Evolutionary conservation across 805 yeast genomes (phyloP), one percentile per base, ranked within the genome.

Genomic region (Soucietia sequanensis): DNA sequence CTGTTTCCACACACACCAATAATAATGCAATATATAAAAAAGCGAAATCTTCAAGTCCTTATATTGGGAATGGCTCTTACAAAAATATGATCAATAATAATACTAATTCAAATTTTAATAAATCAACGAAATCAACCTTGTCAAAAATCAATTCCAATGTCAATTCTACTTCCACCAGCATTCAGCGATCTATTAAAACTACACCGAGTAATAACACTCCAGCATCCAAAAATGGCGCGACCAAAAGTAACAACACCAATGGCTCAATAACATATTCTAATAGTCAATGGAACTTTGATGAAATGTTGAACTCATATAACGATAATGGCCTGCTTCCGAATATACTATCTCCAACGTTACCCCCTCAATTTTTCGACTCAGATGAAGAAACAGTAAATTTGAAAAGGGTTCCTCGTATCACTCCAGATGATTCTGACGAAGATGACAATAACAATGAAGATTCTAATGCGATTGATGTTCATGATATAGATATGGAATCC

Each of bases 231-330:
- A 21, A 21, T 11, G 5, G 6, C 25, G 9, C 22, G 6, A 31
- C 13, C 16, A 25, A n/a, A 14, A 22, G 30, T 8, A 14, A n/a
- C n/a, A n/a, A n/a, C n/a, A n/a, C n/a, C n/a, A n/a, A n/a, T n/a
- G n/a, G n/a, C n/a, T n/a, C n/a, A n/a, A n/a, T n/a, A n/a, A n/a
- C n/a, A n/a, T n/a, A n/a, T n/a, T n/a, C n/a, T n/a, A n/a, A n/a
- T n/a, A n/a, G n/a, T n/a, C n/a, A n/a, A 12, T 64, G 72, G 72
- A 65, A 64, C 39, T 41, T 68, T 31, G 70, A 68, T 30, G 72
- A 67, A 14, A 50, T 68, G 54, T 37, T 66, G 20, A 16, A 47
- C 22, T 48, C 60, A 18, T 68, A 65, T 43, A 50, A 55, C 10
- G 60, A 62, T 4, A 42, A 47, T 5, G 66, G 67, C 3, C 20